Conservation (phyloP, 345 rosid species). For the Populus tremula region DNA sequence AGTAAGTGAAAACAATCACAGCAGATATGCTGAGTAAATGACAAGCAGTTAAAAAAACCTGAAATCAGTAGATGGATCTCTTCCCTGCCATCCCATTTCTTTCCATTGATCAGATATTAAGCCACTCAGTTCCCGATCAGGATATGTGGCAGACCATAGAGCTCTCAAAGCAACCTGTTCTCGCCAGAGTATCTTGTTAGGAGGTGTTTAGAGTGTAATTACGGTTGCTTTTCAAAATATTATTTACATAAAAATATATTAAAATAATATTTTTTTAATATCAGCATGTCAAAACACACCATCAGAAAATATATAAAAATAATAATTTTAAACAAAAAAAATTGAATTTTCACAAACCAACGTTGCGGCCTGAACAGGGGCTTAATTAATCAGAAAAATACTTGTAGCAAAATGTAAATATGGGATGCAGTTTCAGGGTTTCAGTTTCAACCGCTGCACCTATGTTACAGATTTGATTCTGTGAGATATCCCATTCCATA, state of each 20-base stretch:
- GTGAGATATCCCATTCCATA: not conserved
- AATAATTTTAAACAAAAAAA: no score
- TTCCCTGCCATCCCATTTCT: conserved; percentile 98
- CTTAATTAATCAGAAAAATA: not conserved
- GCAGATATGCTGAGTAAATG: not conserved
- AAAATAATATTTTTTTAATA: no score
- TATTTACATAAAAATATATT: no score
- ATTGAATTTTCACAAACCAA: no score
- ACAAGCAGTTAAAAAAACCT: conserved; percentile 38
- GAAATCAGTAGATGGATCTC: conserved; percentile 94
- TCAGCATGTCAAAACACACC: rapidly evolving
- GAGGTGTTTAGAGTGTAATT: no score
- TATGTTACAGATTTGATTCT: not conserved
- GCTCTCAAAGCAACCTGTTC: conserved; percentile 78
- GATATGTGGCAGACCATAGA: conserved; percentile 75
- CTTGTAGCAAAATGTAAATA: not conserved
- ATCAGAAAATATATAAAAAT: no score
- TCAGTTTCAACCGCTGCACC: not conserved
- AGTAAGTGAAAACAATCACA: not conserved
- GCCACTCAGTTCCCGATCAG: conserved; percentile 64
- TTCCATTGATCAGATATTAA: conserved; percentile 92
- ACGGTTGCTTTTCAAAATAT: no score
- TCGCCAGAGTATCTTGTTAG: not conserved
- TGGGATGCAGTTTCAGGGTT: not conserved
- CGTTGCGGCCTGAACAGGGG: no score